Evolutionary conservation across 139 green algal genomes (phyloP).

Genomic region (Tetratostichococcus sp.): DNA sequence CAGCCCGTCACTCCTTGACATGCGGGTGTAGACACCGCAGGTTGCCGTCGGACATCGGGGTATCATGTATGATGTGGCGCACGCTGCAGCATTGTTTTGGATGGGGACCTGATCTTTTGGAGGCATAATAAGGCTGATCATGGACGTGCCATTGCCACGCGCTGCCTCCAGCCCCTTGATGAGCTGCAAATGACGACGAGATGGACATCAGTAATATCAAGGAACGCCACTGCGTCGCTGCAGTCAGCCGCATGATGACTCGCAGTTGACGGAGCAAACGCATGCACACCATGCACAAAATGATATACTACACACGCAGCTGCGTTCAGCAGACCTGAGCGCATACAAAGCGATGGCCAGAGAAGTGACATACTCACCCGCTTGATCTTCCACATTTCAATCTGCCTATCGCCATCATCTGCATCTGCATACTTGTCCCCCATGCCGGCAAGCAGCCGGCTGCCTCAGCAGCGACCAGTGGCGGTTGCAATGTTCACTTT

Average conservation of each 20-base stretch:
- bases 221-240: too few relatives aligned
- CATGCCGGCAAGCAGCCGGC: conserved; percentile 18
- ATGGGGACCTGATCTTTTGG: conserved; percentile 98
- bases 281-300: too few relatives aligned
- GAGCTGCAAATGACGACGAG: conserved; percentile 46
- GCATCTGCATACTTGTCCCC: conserved; percentile 9
- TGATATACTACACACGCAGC: too few relatives aligned
- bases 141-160: conserved; percentile 94
- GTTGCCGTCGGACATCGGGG: too few relatives aligned
- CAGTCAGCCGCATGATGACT: too few relatives aligned
- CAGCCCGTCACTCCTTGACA: too few relatives aligned
- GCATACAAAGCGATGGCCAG: not conserved
- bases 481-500: too few relatives aligned
- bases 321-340: too few relatives aligned
- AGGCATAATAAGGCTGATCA: conserved; percentile 99
- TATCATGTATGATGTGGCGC: not conserved
- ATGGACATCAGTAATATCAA: too few relatives aligned
- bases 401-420: conserved; percentile 65
- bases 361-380: conserved; percentile 49
- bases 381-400: conserved; percentile 95
- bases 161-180: conserved; percentile 85
- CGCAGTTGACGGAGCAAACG: too few relatives aligned
- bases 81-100: too few relatives aligned
- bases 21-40: too few relatives aligned
- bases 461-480: not conserved